Evolutionary conservation across 495 filamentous ascomycete genomes (phyloP).

Genomic region (Annulohypoxylon moriforme): DNA sequence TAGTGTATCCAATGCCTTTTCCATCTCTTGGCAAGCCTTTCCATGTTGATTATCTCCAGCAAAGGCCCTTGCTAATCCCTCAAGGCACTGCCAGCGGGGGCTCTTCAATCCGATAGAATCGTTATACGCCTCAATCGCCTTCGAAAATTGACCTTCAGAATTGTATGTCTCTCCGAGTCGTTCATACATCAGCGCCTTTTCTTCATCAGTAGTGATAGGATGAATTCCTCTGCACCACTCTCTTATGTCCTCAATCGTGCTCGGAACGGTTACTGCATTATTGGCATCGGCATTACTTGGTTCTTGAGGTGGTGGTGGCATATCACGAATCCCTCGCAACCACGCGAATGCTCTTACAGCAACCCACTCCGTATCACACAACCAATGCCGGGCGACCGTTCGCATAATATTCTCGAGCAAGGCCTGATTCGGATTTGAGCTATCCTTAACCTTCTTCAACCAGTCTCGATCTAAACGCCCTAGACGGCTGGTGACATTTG

Average conservation of each 20-base stretch:
- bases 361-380: conserved; percentile 9
- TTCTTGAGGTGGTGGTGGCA: neutral
- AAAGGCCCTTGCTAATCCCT: neutral
- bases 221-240: conserved; percentile 2
- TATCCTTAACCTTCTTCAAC: neutral
- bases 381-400: conserved; percentile 7
- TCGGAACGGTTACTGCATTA: neutral
- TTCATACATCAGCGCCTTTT: conserved; percentile 3
- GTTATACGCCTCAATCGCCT: neutral
- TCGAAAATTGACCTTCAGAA: neutral
- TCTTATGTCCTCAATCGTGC: neutral
- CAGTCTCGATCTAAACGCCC: conserved; percentile 3
- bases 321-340: neutral
- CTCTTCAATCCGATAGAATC: neutral
- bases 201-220: neutral
- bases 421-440: conserved; percentile 11
- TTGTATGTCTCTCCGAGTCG: conserved; percentile 2
- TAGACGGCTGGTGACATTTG: conserved; percentile 1
- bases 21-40: conserved; percentile 11
- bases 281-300: neutral
- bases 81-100: neutral
- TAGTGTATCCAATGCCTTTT: neutral
- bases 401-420: conserved; percentile 5
- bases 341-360: neutral
- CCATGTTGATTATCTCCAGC: neutral